phyloP scores from a whole-genome alignment of 2,329 filamentous ascomycete species.

The Xylogone sp. region DNA sequence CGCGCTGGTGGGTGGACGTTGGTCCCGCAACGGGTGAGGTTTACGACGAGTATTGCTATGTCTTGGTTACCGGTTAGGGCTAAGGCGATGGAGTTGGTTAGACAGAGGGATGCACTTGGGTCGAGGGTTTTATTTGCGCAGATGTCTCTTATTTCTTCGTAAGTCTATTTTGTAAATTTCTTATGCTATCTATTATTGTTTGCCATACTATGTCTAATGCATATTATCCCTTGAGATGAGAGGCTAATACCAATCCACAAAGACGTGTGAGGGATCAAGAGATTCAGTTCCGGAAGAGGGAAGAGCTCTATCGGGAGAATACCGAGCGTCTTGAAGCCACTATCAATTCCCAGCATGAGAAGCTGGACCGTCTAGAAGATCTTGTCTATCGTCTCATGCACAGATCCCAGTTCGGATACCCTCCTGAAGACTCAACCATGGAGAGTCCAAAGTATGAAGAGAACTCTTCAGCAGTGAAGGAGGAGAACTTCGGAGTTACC shows the following conservation, averaged over 20 bases:
- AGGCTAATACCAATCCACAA: no score
- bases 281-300: conserved; percentile 12
- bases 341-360: conserved; percentile 18
- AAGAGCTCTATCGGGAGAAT: conserved; percentile 14
- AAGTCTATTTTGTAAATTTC: conserved; percentile 9
- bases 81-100: conserved; percentile 41
- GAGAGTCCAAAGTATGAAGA: not conserved
- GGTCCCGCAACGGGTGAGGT: conserved; percentile 34
- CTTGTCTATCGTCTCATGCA: conserved; percentile 19
- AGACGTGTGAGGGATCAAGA: conserved; percentile 21
- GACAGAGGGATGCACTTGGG: conserved; percentile 42
- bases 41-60: conserved; percentile 37
- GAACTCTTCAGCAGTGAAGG: not conserved
- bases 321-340: conserved; percentile 16
- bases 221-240: not conserved
- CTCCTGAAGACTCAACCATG: not conserved
- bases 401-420: not conserved
- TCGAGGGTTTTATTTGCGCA: conserved; percentile 44
- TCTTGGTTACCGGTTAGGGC: conserved; percentile 40
- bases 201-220: no score
- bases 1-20: conserved; percentile 33
- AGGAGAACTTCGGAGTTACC: not conserved
- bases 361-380: conserved; percentile 18
- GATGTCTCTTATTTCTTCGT: conserved; percentile 45
- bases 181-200: no score